These are phyloP conservation scores for Kuraishia capsulata DNA, from an alignment of 805 yeast genomes.

Conservation along the genomic window DNA sequence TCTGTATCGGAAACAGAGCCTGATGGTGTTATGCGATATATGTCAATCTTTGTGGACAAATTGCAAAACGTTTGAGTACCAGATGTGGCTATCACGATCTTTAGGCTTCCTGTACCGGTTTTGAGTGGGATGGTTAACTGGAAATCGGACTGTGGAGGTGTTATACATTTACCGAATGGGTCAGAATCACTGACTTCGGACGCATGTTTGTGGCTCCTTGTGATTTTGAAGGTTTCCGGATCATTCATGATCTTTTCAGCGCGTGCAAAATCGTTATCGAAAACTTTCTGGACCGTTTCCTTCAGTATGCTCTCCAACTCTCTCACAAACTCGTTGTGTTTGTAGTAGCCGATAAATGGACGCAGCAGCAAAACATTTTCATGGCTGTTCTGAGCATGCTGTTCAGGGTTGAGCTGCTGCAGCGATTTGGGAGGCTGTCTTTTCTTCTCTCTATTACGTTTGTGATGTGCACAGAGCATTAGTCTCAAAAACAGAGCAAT, in stretches of 20 bases:
- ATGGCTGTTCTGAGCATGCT: constrained; percentile 12
- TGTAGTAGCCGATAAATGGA: constrained; percentile 50
- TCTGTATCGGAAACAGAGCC: constrained; percentile 7
- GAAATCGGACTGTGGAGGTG: constrained; percentile 23
- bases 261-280: not conserved
- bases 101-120: constrained; percentile 8
- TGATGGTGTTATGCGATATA: no score
- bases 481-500: constrained; percentile 45
- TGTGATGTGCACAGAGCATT: constrained; percentile 53
- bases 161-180: constrained; percentile 30
- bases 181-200: constrained; percentile 7
- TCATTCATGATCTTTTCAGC: not conserved
- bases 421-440: constrained; percentile 30
- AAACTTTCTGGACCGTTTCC: constrained; percentile 5
- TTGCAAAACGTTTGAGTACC: constrained; percentile 32
- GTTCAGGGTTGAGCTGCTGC: not conserved
- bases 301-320: constrained; percentile 20
- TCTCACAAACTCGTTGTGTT: constrained; percentile 37
- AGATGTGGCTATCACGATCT: constrained; percentile 20
- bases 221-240: constrained; percentile 1
- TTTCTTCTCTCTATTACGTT: constrained; percentile 31
- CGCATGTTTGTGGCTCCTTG: constrained; percentile 12
- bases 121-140: constrained; percentile 7
- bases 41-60: constrained; percentile 24
- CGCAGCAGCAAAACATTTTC: constrained; percentile 39